A percentile compares a stretch with the other conserved stretches of the same genome.
These are phyloP conservation scores for Debaryomyces hansenii DNA, from an alignment of 805 yeast species.

Conservation along the genomic window DNA sequence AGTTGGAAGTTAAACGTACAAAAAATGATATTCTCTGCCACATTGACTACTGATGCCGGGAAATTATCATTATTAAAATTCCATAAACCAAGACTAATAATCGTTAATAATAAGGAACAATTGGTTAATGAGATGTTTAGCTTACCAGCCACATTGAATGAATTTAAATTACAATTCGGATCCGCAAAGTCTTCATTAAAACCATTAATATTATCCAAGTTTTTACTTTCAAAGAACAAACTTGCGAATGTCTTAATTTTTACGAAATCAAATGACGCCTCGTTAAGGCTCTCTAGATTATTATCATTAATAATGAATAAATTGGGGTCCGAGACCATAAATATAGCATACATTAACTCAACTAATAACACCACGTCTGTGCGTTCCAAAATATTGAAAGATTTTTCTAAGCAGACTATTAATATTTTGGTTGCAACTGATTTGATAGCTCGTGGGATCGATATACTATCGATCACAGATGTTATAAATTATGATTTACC, in stretches of 20 bases:
- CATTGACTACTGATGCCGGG: conserved; percentile 90
- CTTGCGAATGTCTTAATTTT: conserved; percentile 54
- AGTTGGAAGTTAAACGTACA: conserved; percentile 43
- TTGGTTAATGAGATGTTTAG: conserved; percentile 57
- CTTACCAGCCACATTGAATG: conserved; percentile 55
- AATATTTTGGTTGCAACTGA: conserved; percentile 77
- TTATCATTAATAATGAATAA: conserved; percentile 42
- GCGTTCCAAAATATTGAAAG: conserved; percentile 57
- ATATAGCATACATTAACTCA: conserved; percentile 54
- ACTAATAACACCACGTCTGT: conserved; percentile 49
- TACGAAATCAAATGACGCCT: conserved; percentile 79
- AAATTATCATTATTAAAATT: conserved; percentile 73
- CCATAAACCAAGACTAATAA: conserved; percentile 67
- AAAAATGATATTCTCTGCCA: conserved; percentile 85
- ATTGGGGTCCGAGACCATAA: conserved; percentile 13
- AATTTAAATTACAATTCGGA: conserved; percentile 42
- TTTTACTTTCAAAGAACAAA: conserved; percentile 40
- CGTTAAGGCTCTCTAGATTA: conserved; percentile 73
- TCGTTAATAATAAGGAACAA: conserved; percentile 59
- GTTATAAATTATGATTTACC: conserved; percentile 94
- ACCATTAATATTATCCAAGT: conserved; percentile 69
- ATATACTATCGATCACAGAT: conserved; percentile 63
- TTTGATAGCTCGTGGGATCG: conserved; percentile 94
- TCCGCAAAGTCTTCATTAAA: conserved; percentile 49
- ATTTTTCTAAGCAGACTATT: conserved; percentile 55